Base-by-base conservation (phyloP, 1,284 basidiomycete species). In the Naganishia sp. region DNA sequence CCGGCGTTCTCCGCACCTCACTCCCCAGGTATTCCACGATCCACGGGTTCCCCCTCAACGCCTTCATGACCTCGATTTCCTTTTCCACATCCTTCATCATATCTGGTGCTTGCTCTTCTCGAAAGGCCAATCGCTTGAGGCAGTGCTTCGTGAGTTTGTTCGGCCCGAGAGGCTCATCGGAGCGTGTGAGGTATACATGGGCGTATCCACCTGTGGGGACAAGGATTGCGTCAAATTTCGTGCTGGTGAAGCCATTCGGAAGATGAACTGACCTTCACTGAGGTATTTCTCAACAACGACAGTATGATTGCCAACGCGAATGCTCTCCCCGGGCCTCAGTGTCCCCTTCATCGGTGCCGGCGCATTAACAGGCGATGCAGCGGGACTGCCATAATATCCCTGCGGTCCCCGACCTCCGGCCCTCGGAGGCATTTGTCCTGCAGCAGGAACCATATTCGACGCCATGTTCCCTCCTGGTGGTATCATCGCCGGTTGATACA, bases 11-110 rank as follows among this genome's bases (percentile, higher is more conserved):
- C 35, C 46, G 53, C 47, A 68, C 58, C 43, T 65, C 58, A 46
- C 57, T 51, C 32, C 43, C 62, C n/a, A 66, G 45, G 42, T 68
- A 67, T 43, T 67, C 67, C n/a, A 67, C 67, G n/a, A 65, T 62
- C 32, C 55, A 61, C 13, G 51, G 54, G 35, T 57, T 52, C 11
- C 51, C 61, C 23, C 56, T 65, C 65, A 68, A 83, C 88, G 73
- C 74, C 94, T 94, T 68, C 93, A 99, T 98, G 70, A 97, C 91
- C 75, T 98, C 94, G 50, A 99, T 96, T 80, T 99, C 96, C 79
- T 90, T 93, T 82, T 92, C 90, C 56, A 99, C 95, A 75, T 94
- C 92, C n/a, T 87, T 86, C 67, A 99, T 86, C 82, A 94, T 90
- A 84, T 82, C 78, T 95, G 92, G 77, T 90, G 92, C 43, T 91